A percentile compares a stretch with the other conserved stretches of the same genome.
phyloP scores from a whole-genome alignment of 2,329 filamentous ascomycete genomes.

The Sporothrix dimorphospora region DNA sequence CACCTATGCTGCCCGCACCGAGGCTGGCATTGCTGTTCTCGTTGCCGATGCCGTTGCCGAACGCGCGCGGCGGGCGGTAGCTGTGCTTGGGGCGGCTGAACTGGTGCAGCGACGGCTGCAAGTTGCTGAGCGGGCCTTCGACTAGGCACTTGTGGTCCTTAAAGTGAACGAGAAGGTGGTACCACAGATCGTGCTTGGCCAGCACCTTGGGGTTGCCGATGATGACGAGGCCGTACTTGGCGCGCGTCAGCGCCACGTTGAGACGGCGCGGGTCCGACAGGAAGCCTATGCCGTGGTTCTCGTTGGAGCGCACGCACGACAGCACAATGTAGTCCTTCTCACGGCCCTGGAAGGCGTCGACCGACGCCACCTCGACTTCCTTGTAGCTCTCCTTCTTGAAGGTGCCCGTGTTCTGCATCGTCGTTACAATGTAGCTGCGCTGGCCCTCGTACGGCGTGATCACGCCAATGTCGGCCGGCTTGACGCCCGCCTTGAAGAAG shows the following conservation, averaged over 20 bases:
- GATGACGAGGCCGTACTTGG: conserved; percentile 95
- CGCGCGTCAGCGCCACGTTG: conserved; percentile 94
- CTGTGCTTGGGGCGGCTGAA: conserved; percentile 92
- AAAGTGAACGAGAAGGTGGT: conserved; percentile 92
- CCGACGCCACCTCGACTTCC: conserved; percentile 96
- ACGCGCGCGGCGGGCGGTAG: conserved; percentile 87
- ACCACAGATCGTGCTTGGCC: conserved; percentile 97
- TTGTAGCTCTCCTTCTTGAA: conserved; percentile 99
- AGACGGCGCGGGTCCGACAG: conserved; percentile 95
- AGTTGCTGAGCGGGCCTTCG: conserved; percentile 89
- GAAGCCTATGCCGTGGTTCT: conserved; percentile 99
- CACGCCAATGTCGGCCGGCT: conserved; percentile 89
- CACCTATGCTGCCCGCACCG: conserved; percentile 23
- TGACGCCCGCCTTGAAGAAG: conserved; percentile 98
- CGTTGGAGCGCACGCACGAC: conserved; percentile 96
- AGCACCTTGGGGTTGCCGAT: conserved; percentile 97
- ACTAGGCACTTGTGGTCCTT: conserved; percentile 96
- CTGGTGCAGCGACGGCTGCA: conserved; percentile 93
- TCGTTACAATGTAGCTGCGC: conserved; percentile 96
- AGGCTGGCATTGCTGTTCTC: conserved; percentile 35
- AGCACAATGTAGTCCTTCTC: conserved; percentile 99
- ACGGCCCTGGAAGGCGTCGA: conserved; percentile 97
- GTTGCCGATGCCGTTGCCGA: conserved; percentile 51
- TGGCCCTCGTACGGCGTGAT: conserved; percentile 99
- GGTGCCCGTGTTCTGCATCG: conserved; percentile 97